A percentile compares a stretch with the other conserved stretches of the same genome.
Evolutionary conservation across 176 grass and related monocot genomes (phyloP).

Genomic region (barley (Hordeum vulgare)): DNA sequence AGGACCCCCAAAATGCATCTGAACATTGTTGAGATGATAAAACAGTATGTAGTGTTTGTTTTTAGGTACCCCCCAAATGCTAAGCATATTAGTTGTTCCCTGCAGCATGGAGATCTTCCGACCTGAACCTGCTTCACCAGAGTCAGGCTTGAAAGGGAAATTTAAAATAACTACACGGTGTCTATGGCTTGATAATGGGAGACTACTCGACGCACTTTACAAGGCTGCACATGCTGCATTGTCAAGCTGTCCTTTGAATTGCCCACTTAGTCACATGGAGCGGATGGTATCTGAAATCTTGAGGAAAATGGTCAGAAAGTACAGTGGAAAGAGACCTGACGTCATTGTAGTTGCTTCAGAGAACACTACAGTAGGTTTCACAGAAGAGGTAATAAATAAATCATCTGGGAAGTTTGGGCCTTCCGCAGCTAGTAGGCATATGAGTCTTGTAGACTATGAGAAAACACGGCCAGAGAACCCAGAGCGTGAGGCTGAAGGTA

Average conservation of each 20-base stretch:
- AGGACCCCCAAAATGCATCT: background rate
- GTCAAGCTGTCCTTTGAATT: constrained; percentile 84
- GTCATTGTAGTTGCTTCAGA: constrained; percentile 73
- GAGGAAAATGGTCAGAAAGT: constrained; percentile 94
- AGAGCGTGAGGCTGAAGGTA: constrained; percentile 55
- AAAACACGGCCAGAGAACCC: constrained; percentile 33
- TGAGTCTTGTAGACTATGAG: constrained; percentile 34
- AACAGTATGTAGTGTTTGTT: background rate
- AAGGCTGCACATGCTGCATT: constrained; percentile 84
- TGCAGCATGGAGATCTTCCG: constrained; percentile 92
- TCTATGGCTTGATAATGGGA: constrained; percentile 96
- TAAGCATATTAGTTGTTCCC: background rate
- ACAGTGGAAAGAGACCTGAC: constrained; percentile 90
- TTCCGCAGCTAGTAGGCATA: constrained; percentile 29
- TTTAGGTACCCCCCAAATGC: background rate
- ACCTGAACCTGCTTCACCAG: constrained; percentile 53
- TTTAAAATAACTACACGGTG: constrained; percentile 90
- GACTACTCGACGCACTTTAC: constrained; percentile 81
- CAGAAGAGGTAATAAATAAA: constrained; percentile 42
- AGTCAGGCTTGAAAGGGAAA: constrained; percentile 80
- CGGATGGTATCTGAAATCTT: constrained; percentile 82
- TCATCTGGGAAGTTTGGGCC: constrained; percentile 53
- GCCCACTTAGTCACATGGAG: constrained; percentile 88
- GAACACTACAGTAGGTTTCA: constrained; percentile 42
- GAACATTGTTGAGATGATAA: background rate